Conservation (phyloP, 2,329 filamentous ascomycete species). For the Byssochlamys sp. region DNA sequence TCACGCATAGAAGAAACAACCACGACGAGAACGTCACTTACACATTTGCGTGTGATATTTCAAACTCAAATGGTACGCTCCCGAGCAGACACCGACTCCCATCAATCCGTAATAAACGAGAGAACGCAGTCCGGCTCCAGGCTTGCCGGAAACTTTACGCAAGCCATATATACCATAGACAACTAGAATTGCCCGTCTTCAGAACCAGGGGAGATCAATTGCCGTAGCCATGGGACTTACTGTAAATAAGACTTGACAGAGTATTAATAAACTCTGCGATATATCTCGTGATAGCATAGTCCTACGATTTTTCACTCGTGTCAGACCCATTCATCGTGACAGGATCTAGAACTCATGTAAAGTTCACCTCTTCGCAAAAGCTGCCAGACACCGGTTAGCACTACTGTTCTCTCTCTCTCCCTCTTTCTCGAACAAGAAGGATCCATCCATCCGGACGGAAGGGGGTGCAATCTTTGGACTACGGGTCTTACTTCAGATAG, state of each 20-base stretch:
- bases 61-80: conserved; percentile 1
- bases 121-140: conserved; percentile 16
- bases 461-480: neutral
- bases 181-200: conserved; percentile 16
- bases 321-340: neutral
- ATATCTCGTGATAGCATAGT: conserved; percentile 36
- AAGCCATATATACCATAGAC: conserved; percentile 33
- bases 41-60: conserved; percentile 6
- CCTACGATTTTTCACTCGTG: conserved; percentile 8
- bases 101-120: conserved; percentile 33
- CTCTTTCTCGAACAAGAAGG: neutral
- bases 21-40: neutral
- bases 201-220: neutral
- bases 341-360: neutral
- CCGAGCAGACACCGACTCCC: conserved; percentile 3
- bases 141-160: conserved; percentile 12
- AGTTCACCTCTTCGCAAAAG: neutral
- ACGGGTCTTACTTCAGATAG: neutral
- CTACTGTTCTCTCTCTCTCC: neutral
- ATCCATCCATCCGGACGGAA: neutral
- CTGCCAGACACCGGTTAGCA: neutral
- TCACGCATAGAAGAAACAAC: neutral
- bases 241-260: conserved; percentile 26
- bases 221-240: conserved; percentile 15
- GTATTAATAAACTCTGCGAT: conserved; percentile 40